Percentiles rank a stretch among this genome's conserved stretches.
phyloP scores from a whole-genome alignment of 2,329 filamentous ascomycete genomes.

The Juglanconis sp. region DNA sequence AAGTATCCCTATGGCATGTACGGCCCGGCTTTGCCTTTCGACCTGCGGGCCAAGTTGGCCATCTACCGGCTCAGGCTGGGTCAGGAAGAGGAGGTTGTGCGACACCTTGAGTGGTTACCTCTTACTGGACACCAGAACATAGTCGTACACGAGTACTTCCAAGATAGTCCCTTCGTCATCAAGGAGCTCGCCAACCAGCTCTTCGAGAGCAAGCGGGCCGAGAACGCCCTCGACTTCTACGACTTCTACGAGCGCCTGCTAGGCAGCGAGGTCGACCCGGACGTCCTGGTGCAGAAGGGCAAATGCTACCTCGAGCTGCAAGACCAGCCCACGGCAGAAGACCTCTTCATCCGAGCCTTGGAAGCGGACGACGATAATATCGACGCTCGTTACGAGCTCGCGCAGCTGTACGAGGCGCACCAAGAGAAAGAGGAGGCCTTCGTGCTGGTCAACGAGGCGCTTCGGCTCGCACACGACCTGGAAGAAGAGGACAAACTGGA shows the following conservation, averaged over 20 bases:
- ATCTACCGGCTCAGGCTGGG: conserved; percentile 74
- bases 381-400: conserved; percentile 74
- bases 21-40: conserved; percentile 71
- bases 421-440: conserved; percentile 74
- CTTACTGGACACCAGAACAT: conserved; percentile 47
- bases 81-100: conserved; percentile 66
- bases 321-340: conserved; percentile 67
- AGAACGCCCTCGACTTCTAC: conserved; percentile 53
- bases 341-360: conserved; percentile 72
- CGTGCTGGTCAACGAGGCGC: conserved; percentile 71
- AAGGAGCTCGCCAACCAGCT: conserved; percentile 59
- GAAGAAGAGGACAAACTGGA: conserved; percentile 24
- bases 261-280: conserved; percentile 48
- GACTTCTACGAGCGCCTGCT: conserved; percentile 47
- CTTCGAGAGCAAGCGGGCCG: conserved; percentile 32
- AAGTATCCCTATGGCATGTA: conserved; percentile 58
- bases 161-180: conserved; percentile 75
- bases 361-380: conserved; percentile 69
- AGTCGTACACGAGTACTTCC: conserved; percentile 47
- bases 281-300: conserved; percentile 54
- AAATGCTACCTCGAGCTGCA: conserved; percentile 66
- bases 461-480: conserved; percentile 56
- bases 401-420: conserved; percentile 77
- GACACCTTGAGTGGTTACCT: conserved; percentile 71
- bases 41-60: conserved; percentile 80